Evolutionary conservation across 2,329 filamentous ascomycete genomes (phyloP), one percentile per base, ranked within the genome.

Genomic region (Talaromyces islandicus): DNA sequence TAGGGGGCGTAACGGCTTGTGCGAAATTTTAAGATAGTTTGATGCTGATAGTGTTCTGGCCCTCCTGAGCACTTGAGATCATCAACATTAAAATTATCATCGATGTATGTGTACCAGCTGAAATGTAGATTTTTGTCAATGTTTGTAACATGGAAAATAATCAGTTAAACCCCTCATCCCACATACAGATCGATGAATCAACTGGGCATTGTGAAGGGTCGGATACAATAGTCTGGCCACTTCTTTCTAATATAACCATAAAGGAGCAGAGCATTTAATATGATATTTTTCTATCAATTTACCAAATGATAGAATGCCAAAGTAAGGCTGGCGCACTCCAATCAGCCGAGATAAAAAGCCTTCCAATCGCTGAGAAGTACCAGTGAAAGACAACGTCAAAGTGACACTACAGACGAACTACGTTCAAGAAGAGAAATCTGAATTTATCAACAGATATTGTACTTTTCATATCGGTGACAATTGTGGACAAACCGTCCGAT

Each of bases 391-490:
- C 14, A 9, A 21, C 10, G 43, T 46, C 9, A 46, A 46, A 21
- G 9, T 21, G 43, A 29, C 7, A 56, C 19, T 41, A 59, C 51
- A 32, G 24, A 21, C 21, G 30, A 46, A 32, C 48, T 52, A 52
- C 48, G 27, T 17, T 30, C 17, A 29, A 4, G 48, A 27, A 17
- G 11, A 27, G 25, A 11, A 25, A 52, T 5, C 7, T 24, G 25
- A 54, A 56, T 24, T 62, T 60, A 62, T 63, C 57, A 61, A 60
- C 53, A 54, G 57, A 57, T 62, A 62, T 63, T 59, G 56, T 62
- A 58, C 54, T 60, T 63, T 59, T 61, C 56, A 59, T 57, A 59
- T 52, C 60, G 60, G 56, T 59, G 46, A 56, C 59, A 60, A 58
- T 58, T 63, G 62, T 59, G 61, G 29, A 63, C 58, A 62, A 62